phyloP scores from a whole-genome alignment of 1,139 yeast species.

The Kurtzmaniella quercitrusa region DNA sequence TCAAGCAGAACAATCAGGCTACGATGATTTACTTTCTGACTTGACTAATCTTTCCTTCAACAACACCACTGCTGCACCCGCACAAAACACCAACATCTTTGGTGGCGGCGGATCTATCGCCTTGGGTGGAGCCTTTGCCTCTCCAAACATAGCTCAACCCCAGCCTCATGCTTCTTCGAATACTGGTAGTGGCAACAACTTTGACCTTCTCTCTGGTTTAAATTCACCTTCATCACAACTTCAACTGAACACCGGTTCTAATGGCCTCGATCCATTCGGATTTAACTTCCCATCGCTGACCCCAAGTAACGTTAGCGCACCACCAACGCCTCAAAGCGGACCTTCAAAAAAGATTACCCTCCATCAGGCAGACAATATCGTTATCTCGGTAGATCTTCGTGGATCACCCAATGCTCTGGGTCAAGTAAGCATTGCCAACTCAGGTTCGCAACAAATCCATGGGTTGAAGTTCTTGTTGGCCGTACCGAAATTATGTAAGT shows the following conservation, averaged over 20 bases:
- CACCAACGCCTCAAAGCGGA: conserved; percentile 11
- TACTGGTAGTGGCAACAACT: conserved; percentile 12
- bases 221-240: conserved; percentile 46
- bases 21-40: conserved; percentile 69
- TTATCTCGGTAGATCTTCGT: conserved; percentile 48
- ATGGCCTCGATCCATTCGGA: conserved; percentile 48
- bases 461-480: conserved; percentile 72
- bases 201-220: conserved; percentile 45
- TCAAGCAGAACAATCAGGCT: conserved; percentile 44
- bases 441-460: conserved; percentile 25
- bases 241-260: conserved; percentile 32
- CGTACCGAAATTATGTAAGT: conserved; percentile 69
- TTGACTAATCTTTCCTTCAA: conserved; percentile 57
- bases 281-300: conserved; percentile 43
- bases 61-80: conserved; percentile 17
- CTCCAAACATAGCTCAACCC: conserved; percentile 4
- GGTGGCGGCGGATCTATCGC: conserved; percentile 46
- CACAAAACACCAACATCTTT: conserved; percentile 31
- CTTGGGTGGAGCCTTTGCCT: conserved; percentile 21
- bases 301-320: conserved; percentile 27
- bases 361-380: conserved; percentile 45
- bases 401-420: conserved; percentile 40
- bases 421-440: conserved; percentile 40
- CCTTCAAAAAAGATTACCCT: conserved; percentile 20
- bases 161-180: conserved; percentile 16